A percentile compares a stretch with the other conserved stretches of the same genome.
Evolutionary conservation across 768 basidiomycete genomes (phyloP).

Genomic region (Lyophyllum decastes): DNA sequence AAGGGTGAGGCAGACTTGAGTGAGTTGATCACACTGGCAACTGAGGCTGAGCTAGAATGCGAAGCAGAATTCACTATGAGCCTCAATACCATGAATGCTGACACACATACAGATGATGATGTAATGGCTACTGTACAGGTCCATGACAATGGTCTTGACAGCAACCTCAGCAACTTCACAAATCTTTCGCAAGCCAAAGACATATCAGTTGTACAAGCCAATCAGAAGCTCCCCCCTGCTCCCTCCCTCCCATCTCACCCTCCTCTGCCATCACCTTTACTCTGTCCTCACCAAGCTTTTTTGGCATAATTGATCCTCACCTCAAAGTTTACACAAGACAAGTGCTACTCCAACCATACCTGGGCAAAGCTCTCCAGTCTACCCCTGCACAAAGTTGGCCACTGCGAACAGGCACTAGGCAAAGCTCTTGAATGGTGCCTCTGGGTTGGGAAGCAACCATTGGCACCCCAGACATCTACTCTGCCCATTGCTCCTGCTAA

Average conservation of each 20-base stretch:
- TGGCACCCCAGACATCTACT: constrained; percentile 18
- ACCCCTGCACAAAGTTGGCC: constrained; percentile 80
- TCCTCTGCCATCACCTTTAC: constrained; percentile 73
- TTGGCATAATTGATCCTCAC: constrained; percentile 87
- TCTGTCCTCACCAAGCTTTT: constrained; percentile 89
- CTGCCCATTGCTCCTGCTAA: constrained; percentile 18
- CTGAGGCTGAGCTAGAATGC: constrained; percentile 41
- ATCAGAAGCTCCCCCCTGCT: constrained; percentile 5
- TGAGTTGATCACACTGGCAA: constrained; percentile 43
- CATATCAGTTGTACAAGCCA: not conserved
- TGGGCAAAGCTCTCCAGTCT: constrained; percentile 96
- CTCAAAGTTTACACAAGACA: constrained; percentile 91
- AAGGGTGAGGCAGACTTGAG: constrained; percentile 41
- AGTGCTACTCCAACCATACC: constrained; percentile 89
- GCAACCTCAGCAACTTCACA: constrained; percentile 17
- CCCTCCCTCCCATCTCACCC: constrained; percentile 23
- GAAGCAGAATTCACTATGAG: constrained; percentile 34
- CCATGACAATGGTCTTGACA: constrained; percentile 27
- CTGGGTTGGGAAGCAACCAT: constrained; percentile 79
- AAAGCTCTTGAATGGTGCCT: constrained; percentile 88
- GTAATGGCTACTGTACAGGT: constrained; percentile 47
- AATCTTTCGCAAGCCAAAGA: constrained; percentile 1
- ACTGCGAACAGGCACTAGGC: constrained; percentile 87
- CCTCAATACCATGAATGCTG: constrained; percentile 17
- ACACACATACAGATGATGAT: constrained; percentile 21